Evolutionary conservation across 2,329 filamentous ascomycete species (phyloP).

Genomic region (Hypoxylon rubiginosum): DNA sequence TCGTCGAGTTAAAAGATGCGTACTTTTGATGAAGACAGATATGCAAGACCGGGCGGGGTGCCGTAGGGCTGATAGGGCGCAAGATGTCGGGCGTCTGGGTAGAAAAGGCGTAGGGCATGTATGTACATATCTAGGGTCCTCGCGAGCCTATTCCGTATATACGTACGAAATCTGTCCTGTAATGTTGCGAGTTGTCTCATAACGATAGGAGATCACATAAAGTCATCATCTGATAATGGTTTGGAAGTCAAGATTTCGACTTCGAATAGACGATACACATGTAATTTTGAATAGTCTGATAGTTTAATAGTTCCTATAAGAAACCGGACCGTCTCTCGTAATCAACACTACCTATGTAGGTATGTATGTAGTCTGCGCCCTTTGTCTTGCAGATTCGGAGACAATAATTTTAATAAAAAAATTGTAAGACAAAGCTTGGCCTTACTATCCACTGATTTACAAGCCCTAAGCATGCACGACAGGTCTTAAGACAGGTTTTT

Average conservation of each 20-base stretch:
- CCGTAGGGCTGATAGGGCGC: slow-evolving; percentile 38
- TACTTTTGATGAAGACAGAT: slow-evolving; percentile 15
- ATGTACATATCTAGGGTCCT: slow-evolving; percentile 6
- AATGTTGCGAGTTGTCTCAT: not conserved
- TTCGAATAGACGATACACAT: not conserved
- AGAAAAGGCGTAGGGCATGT: slow-evolving; percentile 10
- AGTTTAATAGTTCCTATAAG: not conserved
- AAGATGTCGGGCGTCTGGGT: slow-evolving; percentile 8
- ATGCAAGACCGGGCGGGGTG: slow-evolving; percentile 20
- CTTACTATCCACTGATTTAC: slow-evolving; percentile 26
- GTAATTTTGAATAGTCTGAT: not conserved
- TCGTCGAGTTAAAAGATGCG: slow-evolving; percentile 4
- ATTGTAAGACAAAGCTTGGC: slow-evolving; percentile 19
- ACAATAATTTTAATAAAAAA: slow-evolving; percentile 15
- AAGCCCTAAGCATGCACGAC: slow-evolving; percentile 31
- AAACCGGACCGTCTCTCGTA: slow-evolving; percentile 13
- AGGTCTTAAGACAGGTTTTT: slow-evolving; percentile 1
- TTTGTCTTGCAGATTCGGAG: slow-evolving; percentile 9
- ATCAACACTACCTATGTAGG: slow-evolving; percentile 27
- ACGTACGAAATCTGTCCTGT: not conserved
- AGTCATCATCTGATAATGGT: not conserved
- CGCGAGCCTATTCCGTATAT: too few relatives aligned
- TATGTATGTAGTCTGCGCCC: slow-evolving; percentile 23
- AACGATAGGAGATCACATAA: not conserved
- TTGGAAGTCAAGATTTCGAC: not conserved